phyloP scores from a whole-genome alignment of 192 early-diverging fungal species.

The Phycomyces nitens region DNA sequence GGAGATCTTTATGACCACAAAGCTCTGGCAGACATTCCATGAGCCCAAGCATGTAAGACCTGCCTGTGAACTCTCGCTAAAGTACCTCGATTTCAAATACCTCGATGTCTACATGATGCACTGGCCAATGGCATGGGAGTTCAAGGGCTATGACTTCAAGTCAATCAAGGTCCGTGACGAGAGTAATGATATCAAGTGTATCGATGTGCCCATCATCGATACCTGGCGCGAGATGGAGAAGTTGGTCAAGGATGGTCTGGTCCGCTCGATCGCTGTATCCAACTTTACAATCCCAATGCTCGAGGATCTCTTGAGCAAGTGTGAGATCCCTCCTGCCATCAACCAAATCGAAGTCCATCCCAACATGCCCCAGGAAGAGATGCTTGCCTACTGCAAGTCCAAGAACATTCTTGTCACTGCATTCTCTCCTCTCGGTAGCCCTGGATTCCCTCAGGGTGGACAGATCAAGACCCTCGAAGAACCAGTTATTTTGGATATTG shows the following conservation, averaged over 20 bases:
- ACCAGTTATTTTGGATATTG: conserved; percentile 29
- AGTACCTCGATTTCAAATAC: conserved; percentile 68
- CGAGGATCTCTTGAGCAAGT: conserved; percentile 56
- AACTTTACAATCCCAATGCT: conserved; percentile 64
- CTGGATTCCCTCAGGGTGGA: conserved; percentile 14
- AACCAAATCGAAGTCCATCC: conserved; percentile 64
- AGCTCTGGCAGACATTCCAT: conserved; percentile 47
- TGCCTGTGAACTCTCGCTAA: conserved; percentile 61
- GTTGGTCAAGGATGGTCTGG: conserved; percentile 57
- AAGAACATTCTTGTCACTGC: conserved; percentile 64
- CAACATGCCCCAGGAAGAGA: conserved; percentile 47
- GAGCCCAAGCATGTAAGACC: conserved; percentile 56
- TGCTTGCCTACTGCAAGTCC: conserved; percentile 59
- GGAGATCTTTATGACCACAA: conserved; percentile 65
- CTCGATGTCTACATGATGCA: conserved; percentile 84
- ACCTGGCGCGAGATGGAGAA: conserved; percentile 80
- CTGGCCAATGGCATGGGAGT: conserved; percentile 69
- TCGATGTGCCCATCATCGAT: conserved; percentile 48
- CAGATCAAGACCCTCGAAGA: conserved; percentile 16
- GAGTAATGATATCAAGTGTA: conserved; percentile 30
- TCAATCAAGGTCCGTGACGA: conserved; percentile 14
- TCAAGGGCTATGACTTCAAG: conserved; percentile 27
- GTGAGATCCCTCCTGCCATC: conserved; percentile 65
- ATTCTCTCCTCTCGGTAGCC: conserved; percentile 65
- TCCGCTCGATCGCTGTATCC: conserved; percentile 71